Evolutionary conservation across 495 filamentous ascomycete species (phyloP).

Genomic region (Neurospora intermedia): DNA sequence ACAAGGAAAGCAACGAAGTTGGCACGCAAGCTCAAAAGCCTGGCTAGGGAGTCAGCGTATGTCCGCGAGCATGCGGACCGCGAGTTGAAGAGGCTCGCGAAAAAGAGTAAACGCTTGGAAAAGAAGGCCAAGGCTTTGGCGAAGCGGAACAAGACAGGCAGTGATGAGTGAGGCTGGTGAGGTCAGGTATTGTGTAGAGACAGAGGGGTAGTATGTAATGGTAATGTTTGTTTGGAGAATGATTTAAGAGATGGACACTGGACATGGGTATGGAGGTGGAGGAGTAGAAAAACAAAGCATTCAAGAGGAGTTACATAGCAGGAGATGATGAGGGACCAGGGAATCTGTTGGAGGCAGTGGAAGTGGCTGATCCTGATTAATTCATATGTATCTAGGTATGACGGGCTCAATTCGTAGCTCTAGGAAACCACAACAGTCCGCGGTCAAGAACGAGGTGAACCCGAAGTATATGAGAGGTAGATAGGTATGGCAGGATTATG

Average conservation of each 20-base stretch:
- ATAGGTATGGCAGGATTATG: too few relatives aligned
- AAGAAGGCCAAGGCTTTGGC: background rate
- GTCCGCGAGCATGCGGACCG: background rate
- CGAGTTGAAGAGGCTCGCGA: background rate
- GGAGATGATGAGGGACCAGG: background rate
- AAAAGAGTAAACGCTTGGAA: background rate
- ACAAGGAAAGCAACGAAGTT: background rate
- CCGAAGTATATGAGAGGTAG: too few relatives aligned
- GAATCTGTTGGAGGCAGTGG: too few relatives aligned
- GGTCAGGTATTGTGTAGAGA: background rate
- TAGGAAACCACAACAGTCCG: too few relatives aligned
- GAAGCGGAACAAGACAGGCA: background rate
- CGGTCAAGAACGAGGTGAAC: background rate
- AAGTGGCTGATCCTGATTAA: too few relatives aligned
- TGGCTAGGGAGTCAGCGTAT: background rate
- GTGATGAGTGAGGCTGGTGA: background rate
- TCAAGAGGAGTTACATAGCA: background rate
- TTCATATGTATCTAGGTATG: too few relatives aligned
- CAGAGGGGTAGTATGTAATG: background rate
- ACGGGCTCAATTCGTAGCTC: too few relatives aligned
- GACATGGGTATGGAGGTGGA: background rate
- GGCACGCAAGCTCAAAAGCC: background rate
- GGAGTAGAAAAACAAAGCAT: background rate
- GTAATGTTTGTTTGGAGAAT: background rate
- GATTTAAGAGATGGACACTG: background rate